These are phyloP conservation scores for Zygosaccharomyces sapae DNA, from an alignment of 1,139 yeast genomes.

Conservation along the genomic window DNA sequence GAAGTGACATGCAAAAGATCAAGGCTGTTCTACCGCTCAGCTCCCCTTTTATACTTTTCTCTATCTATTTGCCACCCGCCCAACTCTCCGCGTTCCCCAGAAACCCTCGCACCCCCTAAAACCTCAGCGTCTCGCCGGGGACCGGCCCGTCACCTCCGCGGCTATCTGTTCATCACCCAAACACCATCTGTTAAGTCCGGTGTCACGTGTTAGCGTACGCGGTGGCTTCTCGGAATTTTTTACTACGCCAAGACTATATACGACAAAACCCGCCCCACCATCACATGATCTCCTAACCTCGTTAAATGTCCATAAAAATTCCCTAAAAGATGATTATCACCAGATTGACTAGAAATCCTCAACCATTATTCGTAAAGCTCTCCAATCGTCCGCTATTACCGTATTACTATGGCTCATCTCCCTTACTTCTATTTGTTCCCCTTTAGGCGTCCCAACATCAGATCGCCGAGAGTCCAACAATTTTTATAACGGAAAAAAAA, in stretches of 20 bases:
- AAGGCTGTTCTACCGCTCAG: background rate
- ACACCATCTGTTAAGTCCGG: background rate
- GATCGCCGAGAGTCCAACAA: constrained; percentile 6
- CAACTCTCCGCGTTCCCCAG: background rate
- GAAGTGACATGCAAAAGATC: background rate
- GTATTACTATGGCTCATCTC: background rate
- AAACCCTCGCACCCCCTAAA: background rate
- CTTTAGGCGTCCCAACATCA: background rate
- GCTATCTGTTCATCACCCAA: background rate
- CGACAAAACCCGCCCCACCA: too few relatives aligned
- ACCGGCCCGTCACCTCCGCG: background rate
- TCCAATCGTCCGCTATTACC: background rate
- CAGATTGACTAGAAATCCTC: background rate
- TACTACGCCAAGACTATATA: too few relatives aligned
- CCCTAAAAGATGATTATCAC: background rate
- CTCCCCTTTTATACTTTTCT: background rate
- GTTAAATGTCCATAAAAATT: background rate
- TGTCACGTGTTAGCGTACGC: too few relatives aligned
- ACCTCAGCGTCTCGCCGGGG: background rate
- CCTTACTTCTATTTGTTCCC: background rate
- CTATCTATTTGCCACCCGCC: background rate
- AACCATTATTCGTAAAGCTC: background rate
- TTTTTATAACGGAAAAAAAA: constrained; percentile 2
- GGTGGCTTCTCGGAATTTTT: too few relatives aligned
- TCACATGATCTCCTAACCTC: background rate